Base-by-base conservation (phyloP, 2,329 filamentous ascomycete genomes). In the Elsinoe arachidis region DNA sequence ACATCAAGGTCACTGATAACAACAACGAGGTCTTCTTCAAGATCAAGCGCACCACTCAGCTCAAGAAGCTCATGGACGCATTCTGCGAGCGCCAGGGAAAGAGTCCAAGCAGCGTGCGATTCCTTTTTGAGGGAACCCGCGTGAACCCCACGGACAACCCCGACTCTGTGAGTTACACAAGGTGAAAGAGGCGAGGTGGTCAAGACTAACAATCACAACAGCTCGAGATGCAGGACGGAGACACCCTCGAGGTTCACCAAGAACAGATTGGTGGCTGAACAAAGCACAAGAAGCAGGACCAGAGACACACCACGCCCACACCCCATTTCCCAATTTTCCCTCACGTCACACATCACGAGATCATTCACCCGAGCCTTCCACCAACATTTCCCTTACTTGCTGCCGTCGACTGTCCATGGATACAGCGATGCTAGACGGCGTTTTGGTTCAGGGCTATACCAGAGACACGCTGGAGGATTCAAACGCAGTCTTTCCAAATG, bases 21-120 rank as follows among this genome's bases (percentile, higher is more conserved):
- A 96, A 96, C 78, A 99, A 99, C 72, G 93, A 99, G 72, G 92
- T 99, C 67, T 99, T 97, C 74, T 99, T 99, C 80, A 99, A 99
- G 80, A 99, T 99, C 78, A 99, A 99, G 85, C 84, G 91, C 37
- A 90, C 87, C 19, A 99, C 93, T 1, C 88, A 90, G 72, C 82
- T 99, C 1, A 93, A 96, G 76, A 99, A 99, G 79, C 80, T 99
- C 57, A 99, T 99, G 93, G 87, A 90, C 61, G 93, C 93, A 17
- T 99, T 97, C 73, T 99, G 93, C 73, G 92, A 97, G 64, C 84
- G 93, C 21, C 91, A 96, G 72, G 93, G 93, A 66, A 97, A 97
- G 78, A 83, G 86, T 34, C 76, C 85, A 5, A 82, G 78, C 34
- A 92, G 88, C 4, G 92, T 97, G 47, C 86, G 93, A 30, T 99